These are phyloP conservation scores for Mortierella sp. DNA, from an alignment of 371 early-diverging fungal species.

Conservation along the genomic window DNA sequence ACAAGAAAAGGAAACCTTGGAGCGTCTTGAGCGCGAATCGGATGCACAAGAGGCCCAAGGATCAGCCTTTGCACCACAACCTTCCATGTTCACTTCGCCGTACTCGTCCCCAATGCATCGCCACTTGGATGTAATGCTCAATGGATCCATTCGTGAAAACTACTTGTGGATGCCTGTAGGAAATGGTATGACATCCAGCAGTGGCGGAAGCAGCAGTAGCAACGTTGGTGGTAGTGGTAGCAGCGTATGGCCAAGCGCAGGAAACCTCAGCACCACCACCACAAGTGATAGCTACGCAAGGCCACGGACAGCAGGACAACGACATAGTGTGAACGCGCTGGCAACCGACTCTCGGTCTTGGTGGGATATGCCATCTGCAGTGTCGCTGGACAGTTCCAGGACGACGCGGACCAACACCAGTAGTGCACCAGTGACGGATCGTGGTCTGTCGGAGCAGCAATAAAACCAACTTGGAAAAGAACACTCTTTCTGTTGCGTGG, in stretches of 20 bases:
- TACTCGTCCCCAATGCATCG: not conserved
- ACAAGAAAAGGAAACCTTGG: conserved; percentile 42
- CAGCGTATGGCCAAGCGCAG: no score
- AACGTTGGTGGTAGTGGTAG: no score
- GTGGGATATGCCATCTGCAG: no score
- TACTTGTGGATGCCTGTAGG: conserved; percentile 9
- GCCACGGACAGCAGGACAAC: not conserved
- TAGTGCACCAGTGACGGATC: no score
- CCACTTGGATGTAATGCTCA: conserved; percentile 4
- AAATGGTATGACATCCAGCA: not conserved
- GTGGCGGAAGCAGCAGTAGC: not conserved
- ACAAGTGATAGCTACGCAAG: not conserved
- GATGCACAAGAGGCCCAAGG: conserved; percentile 9
- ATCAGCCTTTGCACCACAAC: not conserved
- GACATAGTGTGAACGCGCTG: not conserved
- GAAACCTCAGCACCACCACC: no score
- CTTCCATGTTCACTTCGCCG: not conserved
- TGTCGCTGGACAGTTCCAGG: no score
- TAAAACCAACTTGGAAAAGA: no score
- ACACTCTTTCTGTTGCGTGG: no score
- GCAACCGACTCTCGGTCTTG: no score
- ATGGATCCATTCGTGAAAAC: conserved; percentile 4
- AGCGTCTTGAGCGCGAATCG: conserved; percentile 32
- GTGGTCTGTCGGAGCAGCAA: no score
- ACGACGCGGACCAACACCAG: no score